These are phyloP conservation scores for Lonicera japonica DNA, from an alignment of 129 eudicot species.

Conservation along the genomic window DNA sequence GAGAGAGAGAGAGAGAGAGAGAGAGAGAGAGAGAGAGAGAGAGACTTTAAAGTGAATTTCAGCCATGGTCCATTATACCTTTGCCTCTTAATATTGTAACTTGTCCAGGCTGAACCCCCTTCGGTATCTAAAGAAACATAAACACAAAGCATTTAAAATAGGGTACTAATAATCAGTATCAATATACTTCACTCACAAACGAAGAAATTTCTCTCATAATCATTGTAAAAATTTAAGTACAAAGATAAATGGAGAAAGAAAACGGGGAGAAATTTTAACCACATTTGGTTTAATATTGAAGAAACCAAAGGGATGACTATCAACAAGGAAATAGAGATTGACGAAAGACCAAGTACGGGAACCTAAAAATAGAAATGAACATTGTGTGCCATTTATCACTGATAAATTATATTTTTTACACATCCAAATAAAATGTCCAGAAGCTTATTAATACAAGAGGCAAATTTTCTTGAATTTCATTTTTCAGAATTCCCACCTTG, in stretches of 20 bases:
- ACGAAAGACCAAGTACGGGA: no score
- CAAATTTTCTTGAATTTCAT: no score
- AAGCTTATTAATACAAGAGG: no score
- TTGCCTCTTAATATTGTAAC: constrained; percentile 58
- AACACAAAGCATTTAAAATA: neutral
- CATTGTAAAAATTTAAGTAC: neutral
- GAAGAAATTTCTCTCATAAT: neutral
- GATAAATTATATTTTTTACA: no score
- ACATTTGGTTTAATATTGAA: neutral
- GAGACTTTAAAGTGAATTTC: neutral
- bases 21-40: neutral
- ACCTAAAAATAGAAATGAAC: no score
- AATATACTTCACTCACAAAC: neutral
- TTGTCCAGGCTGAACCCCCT: constrained; percentile 94
- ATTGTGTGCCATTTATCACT: no score
- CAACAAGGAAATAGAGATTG: no score
- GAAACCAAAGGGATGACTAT: no score
- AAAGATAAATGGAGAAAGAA: neutral
- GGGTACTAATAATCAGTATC: neutral
- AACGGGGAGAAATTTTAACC: neutral
- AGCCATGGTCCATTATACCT: constrained; percentile 30
- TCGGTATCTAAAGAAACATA: constrained; percentile 60
- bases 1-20: neutral
- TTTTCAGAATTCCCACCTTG: no score
- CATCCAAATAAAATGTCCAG: no score